phyloP scores from a whole-genome alignment of 208 protist genomes.

The Leishmania braziliensis region DNA sequence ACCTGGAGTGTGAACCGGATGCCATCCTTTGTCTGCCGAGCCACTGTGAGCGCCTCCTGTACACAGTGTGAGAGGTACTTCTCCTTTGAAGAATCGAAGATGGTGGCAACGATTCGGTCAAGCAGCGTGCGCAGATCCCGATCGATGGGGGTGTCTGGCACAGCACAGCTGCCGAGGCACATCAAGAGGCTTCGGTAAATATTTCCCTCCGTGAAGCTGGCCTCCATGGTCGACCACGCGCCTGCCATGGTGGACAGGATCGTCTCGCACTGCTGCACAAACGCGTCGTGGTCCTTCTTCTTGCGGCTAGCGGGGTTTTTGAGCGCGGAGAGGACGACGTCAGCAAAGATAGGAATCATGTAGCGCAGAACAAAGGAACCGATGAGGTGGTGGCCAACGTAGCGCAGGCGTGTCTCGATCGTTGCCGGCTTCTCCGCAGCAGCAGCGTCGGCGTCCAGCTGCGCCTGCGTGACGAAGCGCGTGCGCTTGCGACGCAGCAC shows the following conservation, averaged over 20 bases:
- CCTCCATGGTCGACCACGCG: slow-evolving; percentile 25
- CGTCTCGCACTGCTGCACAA: slow-evolving; percentile 48
- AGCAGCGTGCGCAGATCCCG: slow-evolving; percentile 48
- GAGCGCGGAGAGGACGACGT: slow-evolving; percentile 51
- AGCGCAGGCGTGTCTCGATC: slow-evolving; percentile 43
- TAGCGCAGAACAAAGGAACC: slow-evolving; percentile 70
- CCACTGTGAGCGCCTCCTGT: slow-evolving; percentile 62
- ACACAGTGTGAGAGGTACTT: slow-evolving; percentile 86
- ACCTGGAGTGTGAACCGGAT: slow-evolving; percentile 50
- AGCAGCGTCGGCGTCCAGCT: slow-evolving; percentile 23
- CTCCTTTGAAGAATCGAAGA: slow-evolving; percentile 70
- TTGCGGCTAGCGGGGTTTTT: slow-evolving; percentile 37
- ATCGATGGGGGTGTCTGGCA: slow-evolving; percentile 52
- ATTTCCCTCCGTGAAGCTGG: slow-evolving; percentile 46
- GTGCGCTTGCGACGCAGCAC: slow-evolving; percentile 16
- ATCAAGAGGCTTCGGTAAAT: slow-evolving; percentile 73
- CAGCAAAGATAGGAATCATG: slow-evolving; percentile 74
- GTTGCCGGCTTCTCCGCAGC: slow-evolving; percentile 22
- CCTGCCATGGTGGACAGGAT: slow-evolving; percentile 35
- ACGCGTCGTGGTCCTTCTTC: slow-evolving; percentile 32
- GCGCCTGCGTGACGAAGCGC: slow-evolving; percentile 18
- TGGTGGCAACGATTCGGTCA: slow-evolving; percentile 51
- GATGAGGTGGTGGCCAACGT: slow-evolving; percentile 72
- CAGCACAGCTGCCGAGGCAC: slow-evolving; percentile 54
- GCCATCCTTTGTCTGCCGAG: slow-evolving; percentile 41